Conservation (phyloP, 2,329 filamentous ascomycete species). For the Botryotinia calthae region DNA sequence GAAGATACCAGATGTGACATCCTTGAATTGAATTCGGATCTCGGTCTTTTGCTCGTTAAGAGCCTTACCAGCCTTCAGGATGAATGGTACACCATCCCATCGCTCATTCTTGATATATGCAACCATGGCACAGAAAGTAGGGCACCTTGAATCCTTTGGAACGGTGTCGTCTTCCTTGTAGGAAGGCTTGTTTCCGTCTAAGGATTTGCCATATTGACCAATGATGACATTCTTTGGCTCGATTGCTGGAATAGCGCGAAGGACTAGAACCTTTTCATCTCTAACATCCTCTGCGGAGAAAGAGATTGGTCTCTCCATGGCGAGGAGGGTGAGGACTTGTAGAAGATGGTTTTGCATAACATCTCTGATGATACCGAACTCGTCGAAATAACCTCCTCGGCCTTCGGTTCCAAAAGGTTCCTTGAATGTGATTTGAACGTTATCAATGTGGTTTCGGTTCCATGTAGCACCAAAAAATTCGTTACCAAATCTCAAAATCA, state of each 20-base stretch:
- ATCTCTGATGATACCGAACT: conserved; percentile 98
- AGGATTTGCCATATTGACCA: conserved; percentile 93
- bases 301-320: conserved; percentile 97
- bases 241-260: conserved; percentile 88
- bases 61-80: conserved; percentile 98
- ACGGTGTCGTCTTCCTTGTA: conserved; percentile 99
- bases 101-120: conserved; percentile 99
- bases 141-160: conserved; percentile 93
- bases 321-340: conserved; percentile 90
- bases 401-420: conserved; percentile 98
- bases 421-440: conserved; percentile 98
- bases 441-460: conserved; percentile 99
- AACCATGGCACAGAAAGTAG: conserved; percentile 95
- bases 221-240: conserved; percentile 99
- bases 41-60: conserved; percentile 99
- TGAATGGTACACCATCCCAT: conserved; percentile 99
- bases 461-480: conserved; percentile 98
- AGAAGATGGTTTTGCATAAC: conserved; percentile 99
- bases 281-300: conserved; percentile 98
- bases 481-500: conserved; percentile 97
- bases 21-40: conserved; percentile 98
- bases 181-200: conserved; percentile 92
- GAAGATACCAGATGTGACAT: conserved; percentile 98
- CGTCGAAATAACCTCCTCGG: conserved; percentile 97
- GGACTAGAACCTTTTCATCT: conserved; percentile 96